Percentiles rank a stretch among this genome's conserved stretches.
Evolutionary conservation across 371 early-diverging fungal genomes (phyloP).

Genomic region (Circinella minor): DNA sequence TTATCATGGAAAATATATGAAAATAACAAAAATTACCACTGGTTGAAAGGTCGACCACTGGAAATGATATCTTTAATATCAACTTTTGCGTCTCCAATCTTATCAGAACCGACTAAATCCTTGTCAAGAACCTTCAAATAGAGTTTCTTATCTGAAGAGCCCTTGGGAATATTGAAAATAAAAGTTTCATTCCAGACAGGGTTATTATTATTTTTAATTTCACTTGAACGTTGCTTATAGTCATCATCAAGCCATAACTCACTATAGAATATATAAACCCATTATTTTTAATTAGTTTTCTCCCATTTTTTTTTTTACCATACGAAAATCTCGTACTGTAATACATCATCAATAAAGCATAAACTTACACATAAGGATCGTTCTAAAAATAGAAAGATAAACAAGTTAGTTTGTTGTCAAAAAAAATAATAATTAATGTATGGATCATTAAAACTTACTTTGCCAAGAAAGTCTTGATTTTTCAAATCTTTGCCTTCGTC

Average conservation of each 20-base stretch:
- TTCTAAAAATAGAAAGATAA: constrained; percentile 6
- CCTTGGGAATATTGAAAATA: constrained; percentile 21
- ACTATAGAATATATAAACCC: not conserved
- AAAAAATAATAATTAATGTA: not conserved
- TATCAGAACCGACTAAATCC: constrained; percentile 39
- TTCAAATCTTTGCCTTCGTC: constrained; percentile 23
- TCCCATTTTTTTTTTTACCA: too few relatives aligned
- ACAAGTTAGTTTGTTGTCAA: too few relatives aligned
- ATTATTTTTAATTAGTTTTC: too few relatives aligned
- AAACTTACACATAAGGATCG: constrained; percentile 20
- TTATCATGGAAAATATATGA: too few relatives aligned
- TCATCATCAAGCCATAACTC: constrained; percentile 26
- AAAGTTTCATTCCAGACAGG: constrained; percentile 27
- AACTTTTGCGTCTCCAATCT: constrained; percentile 46
- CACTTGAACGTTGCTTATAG: constrained; percentile 22
- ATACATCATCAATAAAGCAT: too few relatives aligned
- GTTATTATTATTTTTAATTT: constrained; percentile 8
- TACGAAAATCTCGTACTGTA: too few relatives aligned
- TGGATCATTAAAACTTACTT: constrained; percentile 1
- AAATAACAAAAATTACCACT: not conserved
- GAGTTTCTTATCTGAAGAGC: constrained; percentile 27
- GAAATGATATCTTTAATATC: constrained; percentile 22
- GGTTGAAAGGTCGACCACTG: constrained; percentile 9
- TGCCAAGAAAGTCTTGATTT: constrained; percentile 22
- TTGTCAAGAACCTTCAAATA: constrained; percentile 43